Percentiles rank a stretch among this genome's conserved stretches.
These are phyloP conservation scores for Pistacia vera DNA, from an alignment of 345 rosid genomes.

Conservation along the genomic window DNA sequence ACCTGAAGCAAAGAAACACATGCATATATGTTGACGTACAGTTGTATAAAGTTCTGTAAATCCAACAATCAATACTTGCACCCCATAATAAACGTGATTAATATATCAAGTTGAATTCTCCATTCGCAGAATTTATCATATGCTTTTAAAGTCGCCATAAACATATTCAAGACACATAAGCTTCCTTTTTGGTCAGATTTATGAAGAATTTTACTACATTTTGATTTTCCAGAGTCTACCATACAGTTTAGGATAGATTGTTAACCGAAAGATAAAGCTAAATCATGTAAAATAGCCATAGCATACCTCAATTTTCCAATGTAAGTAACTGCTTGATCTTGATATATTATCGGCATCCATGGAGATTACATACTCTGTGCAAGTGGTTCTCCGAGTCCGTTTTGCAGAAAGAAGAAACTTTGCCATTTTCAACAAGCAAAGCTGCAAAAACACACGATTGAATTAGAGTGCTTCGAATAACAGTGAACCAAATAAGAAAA, in stretches of 20 bases:
- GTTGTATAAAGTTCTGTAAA: not conserved
- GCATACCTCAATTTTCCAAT: constrained; percentile 86
- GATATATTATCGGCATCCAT: constrained; percentile 88
- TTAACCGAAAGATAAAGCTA: not conserved
- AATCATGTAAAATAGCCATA: not conserved
- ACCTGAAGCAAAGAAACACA: constrained; percentile 48
- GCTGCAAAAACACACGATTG: constrained; percentile 45
- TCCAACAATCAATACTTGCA: not conserved
- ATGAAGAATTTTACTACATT: not conserved
- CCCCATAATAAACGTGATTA: not conserved
- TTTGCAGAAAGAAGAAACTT: constrained; percentile 92
- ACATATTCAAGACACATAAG: not conserved
- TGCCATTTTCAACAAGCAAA: constrained; percentile 88
- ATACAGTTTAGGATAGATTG: not conserved
- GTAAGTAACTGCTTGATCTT: constrained; percentile 80
- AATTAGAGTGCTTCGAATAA: not conserved
- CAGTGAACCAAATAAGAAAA: not conserved
- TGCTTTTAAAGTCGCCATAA: not conserved
- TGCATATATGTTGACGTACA: not conserved
- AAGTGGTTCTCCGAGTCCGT: constrained; percentile 82
- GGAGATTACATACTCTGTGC: constrained; percentile 92
- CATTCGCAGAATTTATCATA: not conserved
- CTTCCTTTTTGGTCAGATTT: constrained; percentile 7
- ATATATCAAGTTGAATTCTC: not conserved
- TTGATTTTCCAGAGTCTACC: constrained; percentile 57